Base-by-base conservation (phyloP, 2,329 filamentous ascomycete species). In the Claviceps fusiformis region DNA sequence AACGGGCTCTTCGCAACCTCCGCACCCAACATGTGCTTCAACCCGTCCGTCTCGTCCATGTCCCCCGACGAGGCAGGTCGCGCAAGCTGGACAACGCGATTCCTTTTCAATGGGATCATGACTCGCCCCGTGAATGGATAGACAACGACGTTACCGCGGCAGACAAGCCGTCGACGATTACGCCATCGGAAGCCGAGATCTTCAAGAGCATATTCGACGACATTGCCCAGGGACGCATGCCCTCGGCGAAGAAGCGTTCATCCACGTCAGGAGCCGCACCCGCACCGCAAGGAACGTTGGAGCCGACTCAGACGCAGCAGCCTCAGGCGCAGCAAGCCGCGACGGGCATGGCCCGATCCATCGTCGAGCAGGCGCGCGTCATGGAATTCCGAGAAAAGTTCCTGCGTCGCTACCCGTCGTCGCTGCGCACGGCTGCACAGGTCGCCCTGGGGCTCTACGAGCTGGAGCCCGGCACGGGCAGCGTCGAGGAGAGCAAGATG, bases 191-290 rank as follows among this genome's bases (percentile, higher is more conserved):
- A 63, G 73, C 77, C 33, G 71, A 73, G 52, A 78, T 84, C 53
- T 85, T 85, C 60, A 71, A 75, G 53, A 73, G 81, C 53, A 83
- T 85, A 48, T 76, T 78, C 50, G 67, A 71, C 48, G 70, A 73
- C 37, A 73, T 74, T 48, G 63, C 69, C 0, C 60, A 67, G 43
- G 69, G 69, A 2, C 66, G 63, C 37, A 65, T 71, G 62, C 66
- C 66, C 1, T 57, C 56, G 10, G 46, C 59, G n/a, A 65, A 60
- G 55, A 65, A 62, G 52, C 61, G 59, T n/a, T 50, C 58, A 17
- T 6, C 58, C 19, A 35, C 56, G 6, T 49, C 52, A 33, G 50
- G 50, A 53, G 44, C 27, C n/a, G 24, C 24, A 41, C 24, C 24
- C 24, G 24, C 24, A 24, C 46, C 53, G 24, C 35, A n/a, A 9